A percentile compares a stretch with the other conserved stretches of the same genome.
phyloP scores from a whole-genome alignment of 2,329 filamentous ascomycete species.

The Paraphoma chrysanthemicola region DNA sequence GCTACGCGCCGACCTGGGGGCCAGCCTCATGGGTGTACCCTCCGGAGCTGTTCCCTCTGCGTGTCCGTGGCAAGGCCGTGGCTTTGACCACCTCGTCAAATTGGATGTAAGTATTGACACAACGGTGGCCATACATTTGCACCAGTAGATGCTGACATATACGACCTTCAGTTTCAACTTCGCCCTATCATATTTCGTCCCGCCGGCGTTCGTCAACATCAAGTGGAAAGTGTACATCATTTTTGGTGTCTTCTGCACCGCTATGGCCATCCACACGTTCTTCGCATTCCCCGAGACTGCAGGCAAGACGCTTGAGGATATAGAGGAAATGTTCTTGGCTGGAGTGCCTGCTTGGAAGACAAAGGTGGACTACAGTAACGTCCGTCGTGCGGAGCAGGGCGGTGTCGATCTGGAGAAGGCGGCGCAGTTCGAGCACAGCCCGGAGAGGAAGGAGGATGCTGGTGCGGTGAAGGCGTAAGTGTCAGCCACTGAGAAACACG shows the following conservation, averaged over 20 bases:
- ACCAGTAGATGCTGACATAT: too few relatives aligned
- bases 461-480: neutral
- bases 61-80: slow-evolving; percentile 69
- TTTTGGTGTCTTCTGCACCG: slow-evolving; percentile 74
- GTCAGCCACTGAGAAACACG: too few relatives aligned
- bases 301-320: slow-evolving; percentile 77
- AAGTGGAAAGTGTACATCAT: slow-evolving; percentile 72
- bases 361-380: slow-evolving; percentile 30
- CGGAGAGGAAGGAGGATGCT: slow-evolving; percentile 27
- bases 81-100: slow-evolving; percentile 67
- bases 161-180: slow-evolving; percentile 61
- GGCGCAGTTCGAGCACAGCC: slow-evolving; percentile 19
- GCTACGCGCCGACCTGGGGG: slow-evolving; percentile 70
- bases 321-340: slow-evolving; percentile 72
- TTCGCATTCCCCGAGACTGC: slow-evolving; percentile 72
- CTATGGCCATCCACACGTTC: slow-evolving; percentile 73
- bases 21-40: slow-evolving; percentile 66
- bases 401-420: slow-evolving; percentile 35
- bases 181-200: slow-evolving; percentile 62
- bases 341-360: slow-evolving; percentile 66
- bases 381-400: slow-evolving; percentile 31
- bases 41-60: slow-evolving; percentile 68
- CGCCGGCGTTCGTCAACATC: slow-evolving; percentile 65
- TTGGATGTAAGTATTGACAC: slow-evolving; percentile 59
- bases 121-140: too few relatives aligned